Percentiles rank a stretch among this genome's conserved stretches.
Evolutionary conservation across 2,329 filamentous ascomycete species (phyloP).

Genomic region (Hymenoscyphus fructigenus): DNA sequence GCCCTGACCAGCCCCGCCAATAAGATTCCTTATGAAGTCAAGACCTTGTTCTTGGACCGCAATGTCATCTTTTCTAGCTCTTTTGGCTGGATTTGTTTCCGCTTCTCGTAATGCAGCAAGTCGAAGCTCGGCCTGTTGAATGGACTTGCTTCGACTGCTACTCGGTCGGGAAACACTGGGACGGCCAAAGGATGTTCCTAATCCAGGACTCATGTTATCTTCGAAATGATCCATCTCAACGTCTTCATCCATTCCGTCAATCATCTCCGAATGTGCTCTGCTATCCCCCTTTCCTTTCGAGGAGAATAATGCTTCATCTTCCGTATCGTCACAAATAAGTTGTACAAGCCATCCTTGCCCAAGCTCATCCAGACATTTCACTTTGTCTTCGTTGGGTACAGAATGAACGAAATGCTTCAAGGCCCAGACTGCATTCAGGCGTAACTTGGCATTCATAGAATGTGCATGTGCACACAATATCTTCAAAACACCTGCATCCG

Average conservation of each 20-base stretch:
- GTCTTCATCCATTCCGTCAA: conserved; percentile 55
- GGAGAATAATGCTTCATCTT: conserved; percentile 50
- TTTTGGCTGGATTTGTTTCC: conserved; percentile 66
- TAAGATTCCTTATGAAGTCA: conserved; percentile 85
- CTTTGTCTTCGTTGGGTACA: conserved; percentile 70
- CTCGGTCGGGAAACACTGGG: conserved; percentile 27
- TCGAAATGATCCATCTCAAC: conserved; percentile 55
- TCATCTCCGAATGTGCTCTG: conserved; percentile 9
- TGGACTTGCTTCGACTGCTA: conserved; percentile 34
- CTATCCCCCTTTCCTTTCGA: conserved; percentile 34
- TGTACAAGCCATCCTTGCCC: conserved; percentile 78
- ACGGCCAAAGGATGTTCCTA: conserved; percentile 24
- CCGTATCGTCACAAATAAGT: conserved; percentile 66
- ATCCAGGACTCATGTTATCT: conserved; percentile 37
- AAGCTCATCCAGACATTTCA: conserved; percentile 73
- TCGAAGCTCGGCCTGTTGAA: conserved; percentile 51
- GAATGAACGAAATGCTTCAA: conserved; percentile 85
- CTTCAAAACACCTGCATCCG: conserved; percentile 71
- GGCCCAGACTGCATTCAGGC: conserved; percentile 87
- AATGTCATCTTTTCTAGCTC: conserved; percentile 73
- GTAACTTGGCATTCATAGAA: conserved; percentile 73
- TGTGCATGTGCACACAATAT: conserved; percentile 82
- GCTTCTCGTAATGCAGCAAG: conserved; percentile 57
- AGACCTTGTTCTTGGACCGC: conserved; percentile 89
- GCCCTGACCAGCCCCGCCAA: conserved; percentile 60